Percentiles rank a stretch among this genome's conserved stretches.
Evolutionary conservation across 2,329 filamentous ascomycete genomes (phyloP).

Genomic region (Monosporascus sp.): DNA sequence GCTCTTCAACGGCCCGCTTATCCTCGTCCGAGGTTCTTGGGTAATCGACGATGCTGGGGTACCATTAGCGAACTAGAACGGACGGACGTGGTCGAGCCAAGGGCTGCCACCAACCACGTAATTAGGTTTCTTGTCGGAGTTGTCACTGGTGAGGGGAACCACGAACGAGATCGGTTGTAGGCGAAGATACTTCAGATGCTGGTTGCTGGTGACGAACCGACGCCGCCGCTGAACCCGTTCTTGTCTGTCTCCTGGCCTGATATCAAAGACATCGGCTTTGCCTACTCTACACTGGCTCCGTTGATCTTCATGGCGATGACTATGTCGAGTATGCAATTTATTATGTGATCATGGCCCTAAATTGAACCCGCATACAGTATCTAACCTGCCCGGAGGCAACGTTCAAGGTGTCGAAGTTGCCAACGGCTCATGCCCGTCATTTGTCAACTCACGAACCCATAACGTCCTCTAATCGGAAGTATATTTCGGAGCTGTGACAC

Average conservation of each 20-base stretch:
- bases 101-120: conserved; percentile 43
- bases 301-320: neutral
- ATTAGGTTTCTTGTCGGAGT: conserved; percentile 45
- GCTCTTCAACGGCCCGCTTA: conserved; percentile 50
- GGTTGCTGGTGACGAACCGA: conserved; percentile 21
- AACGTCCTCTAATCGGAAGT: no score
- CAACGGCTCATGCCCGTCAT: no score
- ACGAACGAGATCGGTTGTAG: neutral
- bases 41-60: conserved; percentile 44
- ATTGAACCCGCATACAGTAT: neutral
- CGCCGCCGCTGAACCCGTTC: conserved; percentile 40
- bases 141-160: conserved; percentile 29
- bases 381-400: neutral
- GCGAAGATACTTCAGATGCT: neutral
- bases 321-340: neutral
- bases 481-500: no score
- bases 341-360: neutral
- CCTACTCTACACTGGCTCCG: neutral
- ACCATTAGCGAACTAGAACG: conserved; percentile 11
- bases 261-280: neutral
- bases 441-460: no score
- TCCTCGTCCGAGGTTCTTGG: conserved; percentile 52
- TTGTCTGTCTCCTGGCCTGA: conserved; percentile 18
- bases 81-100: conserved; percentile 2
- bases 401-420: neutral